A percentile compares a stretch with the other conserved stretches of the same genome.
Conservation (phyloP, 2,329 filamentous ascomycete genomes). For the Pseudogymnoascus sp. region DNA sequence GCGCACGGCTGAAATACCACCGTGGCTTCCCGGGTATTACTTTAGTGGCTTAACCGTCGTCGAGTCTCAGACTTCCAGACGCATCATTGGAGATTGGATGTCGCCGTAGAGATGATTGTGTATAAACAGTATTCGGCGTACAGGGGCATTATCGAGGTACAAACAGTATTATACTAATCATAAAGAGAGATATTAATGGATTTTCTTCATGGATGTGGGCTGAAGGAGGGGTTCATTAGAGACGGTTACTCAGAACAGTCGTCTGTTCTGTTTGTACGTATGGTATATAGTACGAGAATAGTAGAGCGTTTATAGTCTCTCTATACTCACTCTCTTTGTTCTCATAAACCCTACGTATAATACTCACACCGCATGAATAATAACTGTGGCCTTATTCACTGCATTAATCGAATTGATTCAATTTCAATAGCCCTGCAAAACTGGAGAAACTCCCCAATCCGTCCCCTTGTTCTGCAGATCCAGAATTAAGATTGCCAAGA, state of each 20-base stretch:
- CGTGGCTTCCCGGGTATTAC: constrained; percentile 4
- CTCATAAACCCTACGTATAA: neutral
- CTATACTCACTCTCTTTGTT: neutral
- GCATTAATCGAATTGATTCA: neutral
- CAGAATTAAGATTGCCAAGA: constrained; percentile 12
- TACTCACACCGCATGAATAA: neutral
- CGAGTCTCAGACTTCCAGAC: neutral
- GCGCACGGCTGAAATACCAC: neutral
- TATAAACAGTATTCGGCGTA: neutral
- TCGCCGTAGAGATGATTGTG: neutral
- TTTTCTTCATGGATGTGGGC: neutral
- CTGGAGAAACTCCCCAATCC: constrained; percentile 2
- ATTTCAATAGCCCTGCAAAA: constrained; percentile 12
- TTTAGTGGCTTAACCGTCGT: neutral
- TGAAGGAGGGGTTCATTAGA: neutral
- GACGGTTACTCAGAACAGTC: neutral
- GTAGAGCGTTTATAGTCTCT: neutral
- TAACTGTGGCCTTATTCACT: neutral
- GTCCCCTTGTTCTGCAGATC: constrained; percentile 7
- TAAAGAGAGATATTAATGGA: neutral
- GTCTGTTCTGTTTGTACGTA: neutral
- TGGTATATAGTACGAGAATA: neutral
- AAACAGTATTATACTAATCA: neutral
- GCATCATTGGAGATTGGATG: neutral
- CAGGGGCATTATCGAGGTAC: neutral